Percentiles rank a stretch among this genome's conserved stretches.
These are phyloP conservation scores for Mortierella sp. DNA, from an alignment of 371 early-diverging fungal species.

Conservation along the genomic window DNA sequence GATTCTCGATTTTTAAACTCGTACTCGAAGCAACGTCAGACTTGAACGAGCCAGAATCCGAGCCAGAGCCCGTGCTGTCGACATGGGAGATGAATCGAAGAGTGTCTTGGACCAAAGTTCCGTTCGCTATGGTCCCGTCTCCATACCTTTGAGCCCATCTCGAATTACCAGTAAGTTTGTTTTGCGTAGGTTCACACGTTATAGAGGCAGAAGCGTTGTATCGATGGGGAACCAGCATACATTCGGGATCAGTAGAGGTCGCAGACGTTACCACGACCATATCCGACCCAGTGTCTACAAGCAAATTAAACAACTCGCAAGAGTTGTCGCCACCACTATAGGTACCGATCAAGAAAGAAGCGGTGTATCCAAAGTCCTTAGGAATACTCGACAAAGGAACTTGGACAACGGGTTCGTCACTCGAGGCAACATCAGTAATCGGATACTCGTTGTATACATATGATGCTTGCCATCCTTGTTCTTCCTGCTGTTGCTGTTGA, in stretches of 20 bases:
- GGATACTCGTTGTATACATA: neutral
- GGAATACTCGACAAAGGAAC: slow-evolving; percentile 30
- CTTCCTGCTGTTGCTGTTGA: neutral
- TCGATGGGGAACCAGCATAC: slow-evolving; percentile 23
- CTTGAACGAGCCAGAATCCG: neutral
- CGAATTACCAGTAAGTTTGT: slow-evolving; percentile 1
- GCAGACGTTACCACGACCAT: slow-evolving; percentile 38
- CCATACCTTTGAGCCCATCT: slow-evolving; percentile 41
- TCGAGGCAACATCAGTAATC: neutral
- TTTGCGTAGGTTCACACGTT: slow-evolving; percentile 12
- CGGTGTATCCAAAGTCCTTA: slow-evolving; percentile 40
- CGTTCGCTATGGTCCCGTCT: slow-evolving; percentile 37
- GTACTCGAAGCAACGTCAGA: neutral
- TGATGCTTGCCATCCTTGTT: neutral
- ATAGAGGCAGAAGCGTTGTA: slow-evolving; percentile 17
- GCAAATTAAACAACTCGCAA: slow-evolving; percentile 23
- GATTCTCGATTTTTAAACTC: slow-evolving; percentile 10
- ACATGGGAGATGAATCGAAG: slow-evolving; percentile 21
- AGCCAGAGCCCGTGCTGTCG: neutral
- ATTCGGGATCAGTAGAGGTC: slow-evolving; percentile 18
- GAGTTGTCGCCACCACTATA: neutral
- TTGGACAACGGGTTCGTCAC: neutral
- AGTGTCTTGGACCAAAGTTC: slow-evolving; percentile 39
- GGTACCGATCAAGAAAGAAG: slow-evolving; percentile 33
- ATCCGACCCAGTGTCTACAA: slow-evolving; percentile 50